Conservation (phyloP, 495 filamentous ascomycete genomes). For the Cudoniella acicularis region DNA sequence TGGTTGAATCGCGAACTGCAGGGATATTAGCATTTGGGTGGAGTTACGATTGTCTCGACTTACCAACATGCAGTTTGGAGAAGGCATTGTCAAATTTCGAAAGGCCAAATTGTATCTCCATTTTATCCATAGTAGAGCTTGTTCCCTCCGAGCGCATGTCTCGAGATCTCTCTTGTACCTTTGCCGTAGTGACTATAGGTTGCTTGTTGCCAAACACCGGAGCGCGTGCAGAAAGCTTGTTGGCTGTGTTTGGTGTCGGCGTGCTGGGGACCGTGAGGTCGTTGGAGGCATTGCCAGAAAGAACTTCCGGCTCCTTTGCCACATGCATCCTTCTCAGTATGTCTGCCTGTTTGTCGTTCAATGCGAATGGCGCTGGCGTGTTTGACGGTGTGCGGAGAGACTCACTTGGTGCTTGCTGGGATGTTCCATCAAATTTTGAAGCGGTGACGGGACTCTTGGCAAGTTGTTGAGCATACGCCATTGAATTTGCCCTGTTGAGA, state of each 20-base stretch:
- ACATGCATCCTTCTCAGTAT: background rate
- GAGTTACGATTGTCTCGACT: background rate
- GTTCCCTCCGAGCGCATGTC: background rate
- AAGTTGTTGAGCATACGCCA: constrained; percentile 23
- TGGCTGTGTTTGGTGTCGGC: background rate
- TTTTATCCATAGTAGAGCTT: background rate
- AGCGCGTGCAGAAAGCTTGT: background rate
- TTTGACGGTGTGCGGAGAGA: background rate
- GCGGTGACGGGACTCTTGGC: background rate
- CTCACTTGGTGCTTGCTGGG: background rate
- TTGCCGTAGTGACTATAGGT: background rate
- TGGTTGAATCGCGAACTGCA: background rate
- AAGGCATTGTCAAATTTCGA: background rate
- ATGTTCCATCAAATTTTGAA: background rate
- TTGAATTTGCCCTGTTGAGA: constrained; percentile 18
- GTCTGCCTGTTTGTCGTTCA: background rate
- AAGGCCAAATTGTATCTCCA: background rate
- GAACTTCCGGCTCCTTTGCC: background rate
- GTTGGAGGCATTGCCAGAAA: background rate
- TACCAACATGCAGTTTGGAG: background rate
- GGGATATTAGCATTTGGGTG: background rate
- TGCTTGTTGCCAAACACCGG: background rate
- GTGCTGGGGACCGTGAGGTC: background rate
- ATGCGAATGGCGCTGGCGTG: background rate
- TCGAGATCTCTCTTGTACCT: background rate